These are phyloP conservation scores for Elsinoe perseae DNA, from an alignment of 2,329 filamentous ascomycete genomes.

Conservation along the genomic window DNA sequence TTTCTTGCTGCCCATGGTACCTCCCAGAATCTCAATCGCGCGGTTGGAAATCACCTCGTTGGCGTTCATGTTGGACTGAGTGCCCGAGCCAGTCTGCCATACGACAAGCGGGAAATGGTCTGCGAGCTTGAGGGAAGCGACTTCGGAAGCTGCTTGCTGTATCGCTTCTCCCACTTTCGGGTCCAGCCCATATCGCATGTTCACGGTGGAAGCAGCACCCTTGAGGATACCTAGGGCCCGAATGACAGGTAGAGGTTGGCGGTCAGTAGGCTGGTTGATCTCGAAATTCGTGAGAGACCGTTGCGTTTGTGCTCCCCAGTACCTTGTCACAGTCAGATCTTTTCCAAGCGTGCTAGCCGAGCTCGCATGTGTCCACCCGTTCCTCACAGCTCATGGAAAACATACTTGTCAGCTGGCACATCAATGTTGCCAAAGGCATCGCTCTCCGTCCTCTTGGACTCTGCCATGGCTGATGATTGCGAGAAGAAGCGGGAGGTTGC, in stretches of 20 bases:
- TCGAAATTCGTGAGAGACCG: slow-evolving; percentile 95
- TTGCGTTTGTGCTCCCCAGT: slow-evolving; percentile 98
- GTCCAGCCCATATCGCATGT: slow-evolving; percentile 90
- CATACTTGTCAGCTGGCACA: slow-evolving; percentile 68
- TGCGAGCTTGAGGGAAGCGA: slow-evolving; percentile 84
- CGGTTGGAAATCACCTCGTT: slow-evolving; percentile 99
- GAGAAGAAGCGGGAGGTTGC: slow-evolving; percentile 6
- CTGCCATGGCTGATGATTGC: slow-evolving; percentile 24
- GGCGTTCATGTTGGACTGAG: slow-evolving; percentile 99
- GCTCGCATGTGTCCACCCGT: no score
- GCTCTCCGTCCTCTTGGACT: slow-evolving; percentile 68
- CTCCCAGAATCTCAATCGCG: slow-evolving; percentile 94
- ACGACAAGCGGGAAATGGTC: slow-evolving; percentile 98
- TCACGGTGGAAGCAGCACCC: slow-evolving; percentile 89
- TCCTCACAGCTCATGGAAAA: no score
- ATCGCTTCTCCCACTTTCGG: slow-evolving; percentile 86
- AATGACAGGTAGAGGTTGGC: slow-evolving; percentile 89
- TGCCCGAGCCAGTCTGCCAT: slow-evolving; percentile 98
- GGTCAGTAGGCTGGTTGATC: slow-evolving; percentile 98
- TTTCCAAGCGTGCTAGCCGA: neutral
- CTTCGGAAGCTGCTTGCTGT: slow-evolving; percentile 87
- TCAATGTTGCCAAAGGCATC: slow-evolving; percentile 98
- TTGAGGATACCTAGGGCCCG: slow-evolving; percentile 95
- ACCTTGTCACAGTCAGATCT: slow-evolving; percentile 33
- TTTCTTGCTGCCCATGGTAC: slow-evolving; percentile 91